Evolutionary conservation across 768 basidiomycete genomes (phyloP).

Genomic region (Boletus pseudo-olivaceus): DNA sequence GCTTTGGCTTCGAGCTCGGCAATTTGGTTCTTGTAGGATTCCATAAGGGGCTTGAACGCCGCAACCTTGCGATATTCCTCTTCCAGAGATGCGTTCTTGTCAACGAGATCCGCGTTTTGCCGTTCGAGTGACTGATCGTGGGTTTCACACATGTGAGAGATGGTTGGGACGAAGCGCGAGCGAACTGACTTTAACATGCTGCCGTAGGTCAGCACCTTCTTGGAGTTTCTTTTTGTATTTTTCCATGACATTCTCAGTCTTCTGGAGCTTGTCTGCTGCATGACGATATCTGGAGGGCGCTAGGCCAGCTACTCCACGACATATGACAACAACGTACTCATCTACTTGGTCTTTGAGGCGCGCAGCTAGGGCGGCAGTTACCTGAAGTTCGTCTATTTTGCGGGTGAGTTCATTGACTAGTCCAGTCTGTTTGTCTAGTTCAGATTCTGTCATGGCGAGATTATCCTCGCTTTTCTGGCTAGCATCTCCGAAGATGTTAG

Average conservation of each 20-base stretch:
- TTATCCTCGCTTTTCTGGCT: slow-evolving; percentile 96
- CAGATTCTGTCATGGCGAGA: slow-evolving; percentile 74
- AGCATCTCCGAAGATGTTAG: slow-evolving; percentile 33
- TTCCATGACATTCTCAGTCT: slow-evolving; percentile 96
- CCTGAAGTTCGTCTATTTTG: slow-evolving; percentile 79
- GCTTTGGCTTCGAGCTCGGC: slow-evolving; percentile 73
- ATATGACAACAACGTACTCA: slow-evolving; percentile 50
- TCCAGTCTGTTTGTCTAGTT: slow-evolving; percentile 74
- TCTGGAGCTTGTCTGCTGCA: slow-evolving; percentile 86
- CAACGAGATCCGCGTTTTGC: slow-evolving; percentile 88
- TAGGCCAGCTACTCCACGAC: neutral
- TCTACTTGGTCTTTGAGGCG: slow-evolving; percentile 92
- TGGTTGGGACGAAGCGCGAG: slow-evolving; percentile 2
- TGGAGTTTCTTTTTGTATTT: slow-evolving; percentile 99
- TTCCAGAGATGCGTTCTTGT: slow-evolving; percentile 88
- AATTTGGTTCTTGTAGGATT: slow-evolving; percentile 87
- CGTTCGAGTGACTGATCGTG: slow-evolving; percentile 72
- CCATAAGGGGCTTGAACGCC: slow-evolving; percentile 84
- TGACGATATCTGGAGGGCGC: slow-evolving; percentile 67
- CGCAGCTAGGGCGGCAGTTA: slow-evolving; percentile 69
- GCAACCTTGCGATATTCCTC: slow-evolving; percentile 87
- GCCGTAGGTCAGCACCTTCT: slow-evolving; percentile 85
- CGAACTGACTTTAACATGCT: slow-evolving; percentile 69
- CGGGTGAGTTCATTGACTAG: slow-evolving; percentile 70
- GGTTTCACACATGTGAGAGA: slow-evolving; percentile 1